Conservation (phyloP, 225 moss, liverwort and hornwort genomes). For the Climacium dendroides region DNA sequence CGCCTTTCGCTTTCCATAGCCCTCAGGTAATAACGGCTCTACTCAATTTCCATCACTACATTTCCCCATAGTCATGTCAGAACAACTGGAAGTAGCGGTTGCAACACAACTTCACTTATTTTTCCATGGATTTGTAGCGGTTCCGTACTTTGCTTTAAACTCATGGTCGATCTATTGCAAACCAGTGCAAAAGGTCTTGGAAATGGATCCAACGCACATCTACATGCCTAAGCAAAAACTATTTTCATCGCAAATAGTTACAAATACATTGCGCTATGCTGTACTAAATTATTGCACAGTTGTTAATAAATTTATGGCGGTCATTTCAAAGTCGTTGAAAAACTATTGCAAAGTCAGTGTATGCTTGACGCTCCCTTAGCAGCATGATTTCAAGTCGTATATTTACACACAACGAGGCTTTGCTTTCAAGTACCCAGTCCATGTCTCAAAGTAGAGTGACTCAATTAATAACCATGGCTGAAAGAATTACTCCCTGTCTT, state of each 20-base stretch:
- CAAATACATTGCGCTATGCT: background rate
- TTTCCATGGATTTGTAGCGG: background rate
- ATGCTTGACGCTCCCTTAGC: background rate
- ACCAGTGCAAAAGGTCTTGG: background rate
- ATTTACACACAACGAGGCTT: background rate
- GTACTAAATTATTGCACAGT: no score
- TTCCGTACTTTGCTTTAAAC: background rate
- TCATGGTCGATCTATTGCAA: background rate
- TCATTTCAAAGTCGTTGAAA: background rate
- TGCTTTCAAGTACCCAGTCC: background rate
- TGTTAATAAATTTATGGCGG: background rate
- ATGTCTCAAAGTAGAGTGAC: background rate
- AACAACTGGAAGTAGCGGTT: background rate
- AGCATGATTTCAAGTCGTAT: background rate
- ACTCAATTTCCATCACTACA: background rate
- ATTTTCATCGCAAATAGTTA: background rate
- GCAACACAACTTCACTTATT: background rate
- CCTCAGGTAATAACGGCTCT: background rate
- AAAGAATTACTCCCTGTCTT: background rate
- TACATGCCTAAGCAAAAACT: background rate
- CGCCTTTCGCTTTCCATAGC: conserved; percentile 11
- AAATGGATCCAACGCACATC: background rate
- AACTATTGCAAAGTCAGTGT: background rate
- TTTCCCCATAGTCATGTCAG: background rate
- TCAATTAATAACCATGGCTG: background rate